Conservation (phyloP, 352 stramenopile species). For the Pythium biforme region DNA sequence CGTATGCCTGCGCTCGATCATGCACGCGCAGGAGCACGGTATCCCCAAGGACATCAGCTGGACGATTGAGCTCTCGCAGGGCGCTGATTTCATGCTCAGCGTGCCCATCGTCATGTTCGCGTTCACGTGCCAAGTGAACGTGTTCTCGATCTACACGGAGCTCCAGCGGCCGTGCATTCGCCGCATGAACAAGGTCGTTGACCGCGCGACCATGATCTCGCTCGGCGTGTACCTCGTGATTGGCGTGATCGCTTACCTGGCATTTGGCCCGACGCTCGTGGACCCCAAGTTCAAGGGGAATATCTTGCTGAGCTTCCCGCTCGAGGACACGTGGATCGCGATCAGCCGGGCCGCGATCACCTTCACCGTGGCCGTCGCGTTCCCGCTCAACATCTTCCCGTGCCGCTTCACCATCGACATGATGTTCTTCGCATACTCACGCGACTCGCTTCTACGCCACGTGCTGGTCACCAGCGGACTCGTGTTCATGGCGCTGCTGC, state of each 20-base stretch:
- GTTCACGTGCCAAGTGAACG: constrained; percentile 88
- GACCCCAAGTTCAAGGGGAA: constrained; percentile 80
- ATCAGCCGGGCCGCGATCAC: constrained; percentile 81
- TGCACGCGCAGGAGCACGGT: constrained; percentile 55
- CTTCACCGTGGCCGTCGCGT: constrained; percentile 83
- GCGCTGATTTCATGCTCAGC: constrained; percentile 81
- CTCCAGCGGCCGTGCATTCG: constrained; percentile 83
- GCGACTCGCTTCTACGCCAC: constrained; percentile 67
- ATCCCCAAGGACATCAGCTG: constrained; percentile 70
- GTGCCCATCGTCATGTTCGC: constrained; percentile 89
- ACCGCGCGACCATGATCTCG: constrained; percentile 72
- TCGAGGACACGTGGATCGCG: constrained; percentile 76
- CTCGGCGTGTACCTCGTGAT: constrained; percentile 79
- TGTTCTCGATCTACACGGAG: constrained; percentile 90
- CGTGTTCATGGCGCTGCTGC: constrained; percentile 62
- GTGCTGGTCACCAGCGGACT: constrained; percentile 60
- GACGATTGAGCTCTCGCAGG: constrained; percentile 63
- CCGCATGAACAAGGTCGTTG: constrained; percentile 88
- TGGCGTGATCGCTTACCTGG: constrained; percentile 75
- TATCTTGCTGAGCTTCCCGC: constrained; percentile 76
- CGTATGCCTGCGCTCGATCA: constrained; percentile 75
- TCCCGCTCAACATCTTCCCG: constrained; percentile 87
- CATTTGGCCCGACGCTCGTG: constrained; percentile 61
- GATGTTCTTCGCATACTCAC: constrained; percentile 84
- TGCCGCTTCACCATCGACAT: constrained; percentile 87